Evolutionary conservation across 805 yeast species (phyloP), one percentile per base, ranked within the genome.

Genomic region (Yamadazyma philogaea): DNA sequence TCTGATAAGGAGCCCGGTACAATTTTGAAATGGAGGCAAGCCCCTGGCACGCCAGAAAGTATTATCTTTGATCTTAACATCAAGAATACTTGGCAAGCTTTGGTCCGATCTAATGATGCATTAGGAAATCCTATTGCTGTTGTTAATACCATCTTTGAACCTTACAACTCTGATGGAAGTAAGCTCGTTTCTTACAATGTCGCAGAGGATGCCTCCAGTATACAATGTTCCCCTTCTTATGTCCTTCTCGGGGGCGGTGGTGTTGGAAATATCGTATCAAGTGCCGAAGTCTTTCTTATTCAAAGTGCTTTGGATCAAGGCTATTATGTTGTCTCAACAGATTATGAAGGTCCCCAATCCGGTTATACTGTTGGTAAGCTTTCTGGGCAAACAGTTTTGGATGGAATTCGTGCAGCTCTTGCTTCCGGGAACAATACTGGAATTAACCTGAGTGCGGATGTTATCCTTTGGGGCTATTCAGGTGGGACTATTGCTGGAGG

Each of bases 401-500:
- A 68, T 42, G 50, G 64, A 1, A 42, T 68, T 16, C 44, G 66
- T 34, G 72, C 61, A 2, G 48, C 55, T 1, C 49, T 66, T 27
- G 30, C 42, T 1, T 40, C 50, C 22, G 35, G 20, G 3, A 44
- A 49, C 24, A 22, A 44, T 6, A 57, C 63, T 7, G 60, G 61
- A 2, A 24, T 59, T 10, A 28, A 44, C 2, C 10, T 44, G 4
- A 49, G 51, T 40, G 60, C 61, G 10, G 45, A 50, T 17, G 48
- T 55, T 3, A 50, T 48, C 10, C 22, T 66, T 35, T 64, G 64
- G 64, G 73, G 73, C 0, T 68, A 61, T 40, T 62, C 68, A 3
- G 73, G 73, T n/a, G 72, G 71, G 7, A 54, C 68, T 1, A 44
- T 66, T 22, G 68, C 72, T 11, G 40, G 64, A 14, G 59, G 64